These are phyloP conservation scores for Erysimum cheiri DNA, from an alignment of 441 rosid species.

Conservation along the genomic window DNA sequence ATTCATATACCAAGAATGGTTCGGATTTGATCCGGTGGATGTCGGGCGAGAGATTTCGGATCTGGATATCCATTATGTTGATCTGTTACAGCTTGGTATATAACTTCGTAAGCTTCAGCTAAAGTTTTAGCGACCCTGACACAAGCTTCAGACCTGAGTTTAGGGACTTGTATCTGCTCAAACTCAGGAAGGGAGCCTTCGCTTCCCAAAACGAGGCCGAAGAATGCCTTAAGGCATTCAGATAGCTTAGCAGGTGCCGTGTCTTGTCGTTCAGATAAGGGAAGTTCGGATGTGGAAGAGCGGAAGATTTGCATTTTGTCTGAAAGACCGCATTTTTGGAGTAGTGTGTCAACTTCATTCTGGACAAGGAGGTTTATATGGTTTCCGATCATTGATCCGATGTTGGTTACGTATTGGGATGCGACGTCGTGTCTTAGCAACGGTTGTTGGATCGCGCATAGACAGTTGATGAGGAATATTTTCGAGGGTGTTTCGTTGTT, in stretches of 20 bases:
- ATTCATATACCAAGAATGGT: slow-evolving; percentile 88
- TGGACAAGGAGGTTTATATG: slow-evolving; percentile 69
- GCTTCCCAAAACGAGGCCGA: slow-evolving; percentile 85
- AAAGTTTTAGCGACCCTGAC: slow-evolving; percentile 72
- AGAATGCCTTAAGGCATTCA: slow-evolving; percentile 81
- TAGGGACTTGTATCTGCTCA: slow-evolving; percentile 94
- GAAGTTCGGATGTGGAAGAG: slow-evolving; percentile 46
- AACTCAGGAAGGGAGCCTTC: slow-evolving; percentile 90
- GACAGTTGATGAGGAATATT: slow-evolving; percentile 93
- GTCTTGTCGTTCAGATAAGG: slow-evolving; percentile 70
- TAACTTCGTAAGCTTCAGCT: slow-evolving; percentile 80
- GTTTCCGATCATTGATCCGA: slow-evolving; percentile 73
- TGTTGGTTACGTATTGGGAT: slow-evolving; percentile 71
- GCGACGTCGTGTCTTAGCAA: slow-evolving; percentile 75
- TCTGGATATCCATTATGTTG: slow-evolving; percentile 74
- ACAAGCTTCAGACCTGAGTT: slow-evolving; percentile 82
- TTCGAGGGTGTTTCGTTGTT: slow-evolving; percentile 81
- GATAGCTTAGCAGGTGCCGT: slow-evolving; percentile 70
- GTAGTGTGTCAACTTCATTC: slow-evolving; percentile 85
- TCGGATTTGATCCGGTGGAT: slow-evolving; percentile 94
- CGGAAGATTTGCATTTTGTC: slow-evolving; percentile 70
- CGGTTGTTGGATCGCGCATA: slow-evolving; percentile 89
- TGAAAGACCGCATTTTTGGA: slow-evolving; percentile 73
- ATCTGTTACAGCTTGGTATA: slow-evolving; percentile 74
- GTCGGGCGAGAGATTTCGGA: slow-evolving; percentile 87